A percentile compares a stretch with the other conserved stretches of the same genome.
Conservation (phyloP, 2,329 filamentous ascomycete species). For the Ascochyta fabae region DNA sequence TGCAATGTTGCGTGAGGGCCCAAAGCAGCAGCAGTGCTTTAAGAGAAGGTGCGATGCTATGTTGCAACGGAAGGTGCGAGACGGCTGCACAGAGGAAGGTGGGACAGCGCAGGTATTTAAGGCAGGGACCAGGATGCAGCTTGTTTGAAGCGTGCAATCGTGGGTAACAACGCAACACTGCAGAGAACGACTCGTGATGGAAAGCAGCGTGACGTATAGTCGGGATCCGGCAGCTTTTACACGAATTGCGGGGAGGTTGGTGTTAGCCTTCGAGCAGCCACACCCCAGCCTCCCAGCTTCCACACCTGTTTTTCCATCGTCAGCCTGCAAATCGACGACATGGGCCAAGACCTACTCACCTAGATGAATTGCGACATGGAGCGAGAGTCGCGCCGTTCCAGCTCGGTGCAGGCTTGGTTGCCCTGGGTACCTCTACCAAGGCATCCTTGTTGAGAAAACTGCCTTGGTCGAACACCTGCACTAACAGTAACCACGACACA, state of each 20-base stretch:
- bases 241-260: constrained; percentile 14
- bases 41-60: constrained; percentile 1
- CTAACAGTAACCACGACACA: neutral
- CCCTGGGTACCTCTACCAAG: constrained; percentile 5
- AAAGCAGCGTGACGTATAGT: constrained; percentile 15
- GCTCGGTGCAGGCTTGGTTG: neutral
- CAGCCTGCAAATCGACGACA: constrained; percentile 5
- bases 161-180: constrained; percentile 18
- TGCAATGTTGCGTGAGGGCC: neutral
- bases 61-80: constrained; percentile 1
- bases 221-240: constrained; percentile 4
- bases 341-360: neutral
- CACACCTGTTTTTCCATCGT: constrained; percentile 8
- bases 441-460: constrained; percentile 7
- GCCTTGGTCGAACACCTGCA: constrained; percentile 10
- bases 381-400: neutral
- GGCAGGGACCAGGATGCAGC: constrained; percentile 10
- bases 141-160: constrained; percentile 7
- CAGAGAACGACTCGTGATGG: constrained; percentile 15
- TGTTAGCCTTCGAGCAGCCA: constrained; percentile 5
- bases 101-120: constrained; percentile 9
- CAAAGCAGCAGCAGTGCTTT: constrained; percentile 5
- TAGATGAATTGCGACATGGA: neutral
- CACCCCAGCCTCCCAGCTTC: constrained; percentile 11
- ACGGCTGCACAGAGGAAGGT: constrained; percentile 5